phyloP scores from a whole-genome alignment of 805 yeast species.

The Priceomyces fermenticarens region DNA sequence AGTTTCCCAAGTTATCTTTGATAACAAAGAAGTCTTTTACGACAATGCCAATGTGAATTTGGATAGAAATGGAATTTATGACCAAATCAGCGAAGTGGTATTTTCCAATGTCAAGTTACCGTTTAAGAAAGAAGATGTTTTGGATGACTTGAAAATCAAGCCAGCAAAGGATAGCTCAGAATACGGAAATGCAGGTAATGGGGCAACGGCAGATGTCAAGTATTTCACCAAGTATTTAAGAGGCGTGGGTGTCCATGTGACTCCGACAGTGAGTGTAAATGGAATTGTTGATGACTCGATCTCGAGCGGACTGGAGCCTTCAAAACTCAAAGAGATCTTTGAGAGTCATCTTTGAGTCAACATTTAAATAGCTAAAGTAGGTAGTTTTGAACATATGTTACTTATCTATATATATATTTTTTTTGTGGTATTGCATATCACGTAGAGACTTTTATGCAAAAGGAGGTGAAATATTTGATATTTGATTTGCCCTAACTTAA shows the following conservation, averaged over 20 bases:
- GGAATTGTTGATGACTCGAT: constrained; percentile 59
- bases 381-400: no score
- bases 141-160: constrained; percentile 36
- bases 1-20: constrained; percentile 55
- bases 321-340: constrained; percentile 40
- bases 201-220: constrained; percentile 60
- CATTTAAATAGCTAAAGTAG: background rate
- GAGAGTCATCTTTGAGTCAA: constrained; percentile 20
- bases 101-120: constrained; percentile 25
- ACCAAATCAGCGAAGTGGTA: constrained; percentile 46
- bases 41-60: constrained; percentile 58
- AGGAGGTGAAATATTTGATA: no score
- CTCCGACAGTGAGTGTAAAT: constrained; percentile 73
- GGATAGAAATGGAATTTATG: constrained; percentile 55
- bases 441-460: no score
- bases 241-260: constrained; percentile 78
- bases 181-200: constrained; percentile 56
- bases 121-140: constrained; percentile 25
- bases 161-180: constrained; percentile 20
- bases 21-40: constrained; percentile 51
- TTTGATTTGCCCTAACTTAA: no score
- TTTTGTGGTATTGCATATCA: background rate
- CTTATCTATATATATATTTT: background rate
- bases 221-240: constrained; percentile 71
- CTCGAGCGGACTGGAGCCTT: constrained; percentile 59